Conservation (phyloP, 2,329 filamentous ascomycete species). For the Eutypella sp. region DNA sequence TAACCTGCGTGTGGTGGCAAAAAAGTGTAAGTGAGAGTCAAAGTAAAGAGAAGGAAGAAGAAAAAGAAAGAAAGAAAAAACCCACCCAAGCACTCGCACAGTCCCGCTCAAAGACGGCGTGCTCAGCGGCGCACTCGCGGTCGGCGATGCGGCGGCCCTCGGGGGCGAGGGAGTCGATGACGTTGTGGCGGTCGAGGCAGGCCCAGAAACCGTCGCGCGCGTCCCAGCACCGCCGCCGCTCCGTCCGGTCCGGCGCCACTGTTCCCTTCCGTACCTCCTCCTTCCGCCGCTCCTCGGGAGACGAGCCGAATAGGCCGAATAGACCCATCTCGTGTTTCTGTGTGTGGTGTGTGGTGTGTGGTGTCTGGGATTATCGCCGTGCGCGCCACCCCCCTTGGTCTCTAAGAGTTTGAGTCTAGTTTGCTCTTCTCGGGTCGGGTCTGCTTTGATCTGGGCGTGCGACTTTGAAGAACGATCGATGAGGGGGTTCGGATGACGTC, state of each 20-base stretch:
- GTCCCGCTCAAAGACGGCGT: conserved; percentile 70
- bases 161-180: conserved; percentile 65
- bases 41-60: not conserved
- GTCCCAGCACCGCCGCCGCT: conserved; percentile 83
- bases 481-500: too few relatives aligned
- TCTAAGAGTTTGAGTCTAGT: too few relatives aligned
- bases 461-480: too few relatives aligned
- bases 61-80: conserved; percentile 16
- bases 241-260: conserved; percentile 77
- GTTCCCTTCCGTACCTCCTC: conserved; percentile 51
- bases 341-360: not conserved
- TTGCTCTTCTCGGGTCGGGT: too few relatives aligned
- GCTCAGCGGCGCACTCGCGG: conserved; percentile 53
- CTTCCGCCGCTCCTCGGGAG: conserved; percentile 41
- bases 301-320: conserved; percentile 37
- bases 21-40: conserved; percentile 3
- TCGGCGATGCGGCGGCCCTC: conserved; percentile 49
- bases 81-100: conserved; percentile 89
- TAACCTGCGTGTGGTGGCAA: conserved; percentile 59
- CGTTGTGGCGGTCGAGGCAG: conserved; percentile 77
- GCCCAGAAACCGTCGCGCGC: conserved; percentile 82
- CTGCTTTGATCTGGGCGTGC: too few relatives aligned
- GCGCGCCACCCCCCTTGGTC: too few relatives aligned
- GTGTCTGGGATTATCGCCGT: too few relatives aligned
- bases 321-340: conserved; percentile 39